Base-by-base conservation (phyloP, 371 early-diverging fungal species). In the Mucor indicus region DNA sequence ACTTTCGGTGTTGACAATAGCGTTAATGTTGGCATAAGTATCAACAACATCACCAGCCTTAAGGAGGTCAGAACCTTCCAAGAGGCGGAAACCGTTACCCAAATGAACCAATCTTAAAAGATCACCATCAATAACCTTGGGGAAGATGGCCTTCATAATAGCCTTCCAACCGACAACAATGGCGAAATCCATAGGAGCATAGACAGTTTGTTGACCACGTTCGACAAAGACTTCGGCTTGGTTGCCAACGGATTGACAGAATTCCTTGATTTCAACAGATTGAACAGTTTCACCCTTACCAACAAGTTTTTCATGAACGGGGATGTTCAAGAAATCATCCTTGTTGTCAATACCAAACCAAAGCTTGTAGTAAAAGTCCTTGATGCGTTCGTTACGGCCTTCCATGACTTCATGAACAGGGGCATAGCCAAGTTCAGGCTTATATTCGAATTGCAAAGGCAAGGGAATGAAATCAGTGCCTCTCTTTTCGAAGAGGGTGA, bases 91-190 rank as follows among this genome's bases (percentile, higher is more conserved):
- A 25, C 92, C 91, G 78, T 96, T 96, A 60, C 89, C 86, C 50
- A 96, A 79, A 67, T 96, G 97, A 38, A 96, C 96, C 21, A 96
- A 79, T 53, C 87, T 83, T 62, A 95, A 76, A 37, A 96, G 78
- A 64, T 96, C 94, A 45, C 94, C 96, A 65, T 94, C 92, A 56
- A 95, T 91, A 31, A 90, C 86, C 78, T 90, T 91, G 57, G 95
- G 93, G 84, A 94, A 85, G 55, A 95, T 90, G 30, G 94, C 90
- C 77, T 90, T 89, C 69, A 93, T 90, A 51, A 95, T 87, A 20
- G 94, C 85, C 65, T 87, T 83, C 97, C 97, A 96, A 25, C 92
- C 94, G 32, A 91, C 91, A 44, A 93, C 93, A 43, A 94, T 93
- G 39, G 92, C 93, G 67, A 86, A 96, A 74, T 96, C 96, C 84